Conservation (phyloP, 768 basidiomycete genomes). For the Termitomyces sp. region DNA sequence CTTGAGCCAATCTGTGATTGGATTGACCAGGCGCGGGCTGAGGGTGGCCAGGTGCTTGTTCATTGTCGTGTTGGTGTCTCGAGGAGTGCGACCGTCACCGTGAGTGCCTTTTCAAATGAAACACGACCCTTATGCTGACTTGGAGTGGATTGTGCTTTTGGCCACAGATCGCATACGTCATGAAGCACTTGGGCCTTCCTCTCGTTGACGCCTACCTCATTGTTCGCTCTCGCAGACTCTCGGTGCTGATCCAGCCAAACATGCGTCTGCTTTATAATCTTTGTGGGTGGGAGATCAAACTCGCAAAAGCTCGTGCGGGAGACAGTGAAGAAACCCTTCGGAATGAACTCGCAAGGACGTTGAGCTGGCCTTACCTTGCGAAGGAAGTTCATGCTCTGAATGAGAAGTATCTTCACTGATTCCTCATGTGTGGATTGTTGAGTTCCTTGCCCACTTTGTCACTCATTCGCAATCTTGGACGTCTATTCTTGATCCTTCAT, state of each 20-base stretch:
- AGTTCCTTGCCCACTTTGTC: background rate
- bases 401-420: slow-evolving; percentile 65
- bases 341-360: slow-evolving; percentile 58
- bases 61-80: slow-evolving; percentile 99
- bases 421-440: background rate
- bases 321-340: slow-evolving; percentile 45
- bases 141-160: background rate
- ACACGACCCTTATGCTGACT: background rate
- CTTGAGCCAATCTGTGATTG: slow-evolving; percentile 86
- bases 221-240: slow-evolving; percentile 84
- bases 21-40: slow-evolving; percentile 81
- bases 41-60: slow-evolving; percentile 88
- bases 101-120: slow-evolving; percentile 29
- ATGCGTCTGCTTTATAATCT: slow-evolving; percentile 94
- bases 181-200: slow-evolving; percentile 83
- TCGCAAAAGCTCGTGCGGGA: slow-evolving; percentile 72
- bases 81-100: slow-evolving; percentile 87
- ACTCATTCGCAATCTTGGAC: background rate
- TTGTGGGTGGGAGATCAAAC: slow-evolving; percentile 89
- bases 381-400: slow-evolving; percentile 83
- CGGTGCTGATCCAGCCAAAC: slow-evolving; percentile 91
- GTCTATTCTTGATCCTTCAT: background rate
- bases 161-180: slow-evolving; percentile 89
- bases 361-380: slow-evolving; percentile 83
- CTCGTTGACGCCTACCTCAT: slow-evolving; percentile 93